Base-by-base conservation (phyloP, 2,329 filamentous ascomycete species). In the Sclerotinia subarctica region DNA sequence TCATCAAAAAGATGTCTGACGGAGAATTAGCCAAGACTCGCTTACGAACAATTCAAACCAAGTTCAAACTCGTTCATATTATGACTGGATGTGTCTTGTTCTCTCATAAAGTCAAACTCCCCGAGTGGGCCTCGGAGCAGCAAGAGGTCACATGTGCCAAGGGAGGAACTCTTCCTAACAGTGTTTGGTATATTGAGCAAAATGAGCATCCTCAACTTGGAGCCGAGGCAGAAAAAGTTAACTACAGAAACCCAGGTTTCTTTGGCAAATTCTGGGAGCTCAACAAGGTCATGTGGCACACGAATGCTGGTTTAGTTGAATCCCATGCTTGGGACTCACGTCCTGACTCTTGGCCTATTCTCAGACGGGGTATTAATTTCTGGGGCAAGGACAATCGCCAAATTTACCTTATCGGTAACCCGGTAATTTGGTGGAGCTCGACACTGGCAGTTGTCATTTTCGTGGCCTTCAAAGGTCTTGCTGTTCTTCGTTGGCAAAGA, bases 311-410 rank as follows among this genome's bases (percentile, higher is more conserved):
- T 54, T 87, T 99, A 60, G 92, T 95, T 35, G 95, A 99, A 76
- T 97, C 94, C 24, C 95, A 99, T 78, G 93, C 94, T 64, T 99
- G 96, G 95, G 95, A 99, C 78, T 98, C 95, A 58, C 91, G 95
- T 57, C 95, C 95, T 44, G 87, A 88, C 46, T 94, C 93, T 8
- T 99, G 95, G 95, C 95, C 95, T 29, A 86, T 96, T 68, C 87
- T 99, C 64, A 88, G 88, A 73, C 92, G 95, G 71, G 95, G 95
- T 76, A 99, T 99, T 85, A 99, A 99, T 83, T 99, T 99, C 85
- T 99, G 95, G 95, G 93, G 94, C 73, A 93, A 91, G 76, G 86
- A 97, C 76, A 86, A 97, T 79, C 92, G 93, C 70, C 95, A 99
- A 79, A 93, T 99, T 74, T 99, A 99, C 80, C 89, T 99, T 26